A percentile compares a stretch with the other conserved stretches of the same genome.
Conservation (phyloP, 768 basidiomycete species). For the Mycena indigotica region DNA sequence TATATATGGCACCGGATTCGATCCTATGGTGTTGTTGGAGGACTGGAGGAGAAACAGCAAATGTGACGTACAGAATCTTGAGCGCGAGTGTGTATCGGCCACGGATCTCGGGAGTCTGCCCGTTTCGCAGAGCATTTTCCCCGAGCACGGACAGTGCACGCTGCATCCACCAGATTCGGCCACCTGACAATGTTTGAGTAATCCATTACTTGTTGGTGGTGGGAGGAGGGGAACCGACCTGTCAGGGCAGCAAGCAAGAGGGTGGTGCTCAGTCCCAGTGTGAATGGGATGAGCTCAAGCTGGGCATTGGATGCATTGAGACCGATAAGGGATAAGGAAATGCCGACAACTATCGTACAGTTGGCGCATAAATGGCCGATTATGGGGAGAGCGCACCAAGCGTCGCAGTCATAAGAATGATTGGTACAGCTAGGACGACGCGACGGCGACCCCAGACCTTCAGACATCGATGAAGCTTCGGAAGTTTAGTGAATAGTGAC, state of each 20-base stretch:
- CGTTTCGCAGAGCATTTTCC: neutral
- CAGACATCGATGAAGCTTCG: neutral
- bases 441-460: neutral
- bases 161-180: neutral
- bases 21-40: neutral
- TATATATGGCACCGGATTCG: neutral
- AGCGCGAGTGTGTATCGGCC: neutral
- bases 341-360: neutral
- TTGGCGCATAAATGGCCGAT: neutral
- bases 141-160: neutral
- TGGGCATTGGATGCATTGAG: neutral
- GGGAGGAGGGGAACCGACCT: neutral
- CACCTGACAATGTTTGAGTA: neutral
- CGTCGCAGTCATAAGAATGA: neutral
- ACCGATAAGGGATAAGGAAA: neutral
- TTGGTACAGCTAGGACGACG: neutral
- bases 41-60: neutral
- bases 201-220: neutral
- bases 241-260: neutral
- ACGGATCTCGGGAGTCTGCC: neutral
- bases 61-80: neutral
- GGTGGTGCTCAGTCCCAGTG: neutral
- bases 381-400: too few species aligned
- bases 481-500: neutral
- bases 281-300: neutral